Conservation (phyloP, 495 filamentous ascomycete species). For the Chaetomium tenue region DNA sequence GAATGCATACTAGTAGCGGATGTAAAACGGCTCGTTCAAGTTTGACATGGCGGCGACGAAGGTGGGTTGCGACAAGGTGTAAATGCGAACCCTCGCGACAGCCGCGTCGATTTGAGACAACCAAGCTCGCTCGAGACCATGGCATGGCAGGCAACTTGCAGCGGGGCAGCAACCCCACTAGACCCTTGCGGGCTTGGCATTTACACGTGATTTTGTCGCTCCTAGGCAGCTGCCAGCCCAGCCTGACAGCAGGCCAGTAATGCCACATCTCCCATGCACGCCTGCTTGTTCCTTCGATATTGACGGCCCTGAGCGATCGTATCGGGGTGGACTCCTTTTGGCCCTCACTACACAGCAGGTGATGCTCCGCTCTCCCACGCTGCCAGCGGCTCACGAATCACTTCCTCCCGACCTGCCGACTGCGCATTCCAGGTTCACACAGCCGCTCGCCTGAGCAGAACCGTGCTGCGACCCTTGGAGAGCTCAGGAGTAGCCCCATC, state of each 20-base stretch:
- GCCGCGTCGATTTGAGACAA: slow-evolving; percentile 5
- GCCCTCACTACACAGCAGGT: slow-evolving; percentile 25
- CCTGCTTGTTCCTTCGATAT: slow-evolving; percentile 27
- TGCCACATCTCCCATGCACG: slow-evolving; percentile 40
- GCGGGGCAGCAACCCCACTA: slow-evolving; percentile 35
- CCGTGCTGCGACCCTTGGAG: background rate
- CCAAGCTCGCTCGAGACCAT: slow-evolving; percentile 5
- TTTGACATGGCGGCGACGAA: slow-evolving; percentile 32
- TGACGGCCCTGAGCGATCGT: slow-evolving; percentile 24
- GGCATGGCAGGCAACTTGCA: background rate
- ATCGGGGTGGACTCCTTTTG: slow-evolving; percentile 27
- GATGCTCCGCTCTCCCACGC: slow-evolving; percentile 30
- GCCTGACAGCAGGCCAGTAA: slow-evolving; percentile 29
- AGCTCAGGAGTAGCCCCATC: slow-evolving; percentile 12
- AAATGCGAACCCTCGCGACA: slow-evolving; percentile 29
- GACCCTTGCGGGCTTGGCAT: background rate
- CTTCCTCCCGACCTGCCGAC: slow-evolving; percentile 13
- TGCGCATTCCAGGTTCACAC: slow-evolving; percentile 13
- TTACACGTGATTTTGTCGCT: slow-evolving; percentile 27
- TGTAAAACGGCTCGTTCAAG: slow-evolving; percentile 77
- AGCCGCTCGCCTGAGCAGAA: slow-evolving; percentile 5
- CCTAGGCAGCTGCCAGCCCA: slow-evolving; percentile 26
- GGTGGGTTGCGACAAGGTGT: slow-evolving; percentile 21
- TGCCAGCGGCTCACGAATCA: slow-evolving; percentile 24
- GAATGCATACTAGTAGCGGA: slow-evolving; percentile 87